These are phyloP conservation scores for Claviceps sp. DNA, from an alignment of 2,329 filamentous ascomycete genomes.

Conservation along the genomic window DNA sequence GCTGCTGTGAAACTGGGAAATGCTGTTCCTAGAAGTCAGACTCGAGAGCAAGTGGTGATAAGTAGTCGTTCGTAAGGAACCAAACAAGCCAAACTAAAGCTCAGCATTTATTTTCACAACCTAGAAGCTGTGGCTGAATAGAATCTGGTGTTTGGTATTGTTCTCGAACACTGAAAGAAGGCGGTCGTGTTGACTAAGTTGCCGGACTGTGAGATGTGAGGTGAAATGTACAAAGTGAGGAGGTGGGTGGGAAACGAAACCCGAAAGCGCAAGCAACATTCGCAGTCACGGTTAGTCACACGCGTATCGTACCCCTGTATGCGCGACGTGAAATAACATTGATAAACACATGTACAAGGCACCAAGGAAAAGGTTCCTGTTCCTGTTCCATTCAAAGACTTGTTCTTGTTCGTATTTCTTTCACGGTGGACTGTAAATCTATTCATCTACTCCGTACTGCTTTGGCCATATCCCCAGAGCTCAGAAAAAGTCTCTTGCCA, in stretches of 20 bases:
- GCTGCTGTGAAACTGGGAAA: background rate
- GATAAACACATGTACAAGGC: background rate
- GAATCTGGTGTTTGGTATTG: background rate
- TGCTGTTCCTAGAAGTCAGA: background rate
- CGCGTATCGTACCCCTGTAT: background rate
- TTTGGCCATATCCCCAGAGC: background rate
- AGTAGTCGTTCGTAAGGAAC: background rate
- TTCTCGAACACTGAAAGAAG: background rate
- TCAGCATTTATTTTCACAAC: background rate
- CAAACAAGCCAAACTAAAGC: background rate
- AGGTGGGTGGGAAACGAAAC: background rate
- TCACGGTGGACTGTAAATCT: too few species aligned
- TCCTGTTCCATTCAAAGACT: too few species aligned
- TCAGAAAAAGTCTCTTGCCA: background rate
- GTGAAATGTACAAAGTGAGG: background rate
- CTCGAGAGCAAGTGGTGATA: background rate
- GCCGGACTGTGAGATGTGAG: background rate
- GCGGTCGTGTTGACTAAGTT: background rate
- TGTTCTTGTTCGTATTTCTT: too few species aligned
- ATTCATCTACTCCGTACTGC: background rate
- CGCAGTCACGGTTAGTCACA: background rate
- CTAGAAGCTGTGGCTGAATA: background rate
- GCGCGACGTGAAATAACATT: background rate
- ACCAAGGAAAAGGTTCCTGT: too few species aligned
- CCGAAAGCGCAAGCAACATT: background rate